A percentile compares a stretch with the other conserved stretches of the same genome.
Conservation (phyloP, 2,329 filamentous ascomycete genomes). For the Aureobasidium sp. region DNA sequence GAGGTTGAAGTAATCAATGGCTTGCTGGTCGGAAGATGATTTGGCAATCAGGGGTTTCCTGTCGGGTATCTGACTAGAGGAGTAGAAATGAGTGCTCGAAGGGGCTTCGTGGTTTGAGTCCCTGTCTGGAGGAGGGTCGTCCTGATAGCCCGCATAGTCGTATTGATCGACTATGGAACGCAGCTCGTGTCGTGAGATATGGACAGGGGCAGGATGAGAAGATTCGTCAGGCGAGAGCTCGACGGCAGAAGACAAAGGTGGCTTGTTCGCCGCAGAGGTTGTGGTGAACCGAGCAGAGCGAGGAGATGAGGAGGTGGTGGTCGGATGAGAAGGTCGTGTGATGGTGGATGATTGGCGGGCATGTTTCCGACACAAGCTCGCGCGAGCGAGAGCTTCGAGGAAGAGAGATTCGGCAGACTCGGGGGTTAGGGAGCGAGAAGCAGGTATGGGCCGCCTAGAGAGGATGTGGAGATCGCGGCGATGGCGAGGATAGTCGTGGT, state of each 20-base stretch:
- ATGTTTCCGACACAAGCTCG: slow-evolving; percentile 12
- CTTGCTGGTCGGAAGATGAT: background rate
- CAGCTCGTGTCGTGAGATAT: slow-evolving; percentile 35
- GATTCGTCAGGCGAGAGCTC: background rate
- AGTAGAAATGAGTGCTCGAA: background rate
- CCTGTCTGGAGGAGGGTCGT: background rate
- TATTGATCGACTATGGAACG: slow-evolving; percentile 38
- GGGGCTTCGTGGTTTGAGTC: background rate
- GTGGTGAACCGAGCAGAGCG: background rate
- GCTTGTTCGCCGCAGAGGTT: background rate
- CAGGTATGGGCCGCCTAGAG: background rate
- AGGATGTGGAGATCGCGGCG: background rate
- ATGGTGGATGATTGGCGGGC: slow-evolving; percentile 12
- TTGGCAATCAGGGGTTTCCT: background rate
- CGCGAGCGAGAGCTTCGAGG: slow-evolving; percentile 8
- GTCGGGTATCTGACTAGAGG: background rate
- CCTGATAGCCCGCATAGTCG: background rate
- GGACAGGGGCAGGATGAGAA: background rate
- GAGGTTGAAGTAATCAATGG: background rate
- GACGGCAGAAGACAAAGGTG: background rate
- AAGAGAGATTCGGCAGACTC: slow-evolving; percentile 11
- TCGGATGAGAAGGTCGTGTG: background rate
- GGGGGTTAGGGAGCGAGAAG: background rate
- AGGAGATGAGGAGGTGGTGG: background rate
- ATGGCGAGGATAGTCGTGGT: background rate